Base-by-base conservation (phyloP, 2,329 filamentous ascomycete genomes). In the Myriosclerotinia duriaeana region DNA sequence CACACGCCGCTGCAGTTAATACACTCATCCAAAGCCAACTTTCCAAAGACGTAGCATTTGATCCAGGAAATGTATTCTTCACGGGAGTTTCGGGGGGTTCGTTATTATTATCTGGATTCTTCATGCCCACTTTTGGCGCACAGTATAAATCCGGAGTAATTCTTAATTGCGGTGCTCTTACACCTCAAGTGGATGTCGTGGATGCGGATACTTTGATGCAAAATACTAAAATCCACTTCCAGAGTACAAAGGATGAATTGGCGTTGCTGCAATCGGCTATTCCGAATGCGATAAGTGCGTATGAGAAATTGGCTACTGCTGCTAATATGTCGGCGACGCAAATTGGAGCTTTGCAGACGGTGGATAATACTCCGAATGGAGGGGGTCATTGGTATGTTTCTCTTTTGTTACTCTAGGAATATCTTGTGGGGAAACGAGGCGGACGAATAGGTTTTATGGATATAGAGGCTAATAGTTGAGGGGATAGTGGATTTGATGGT, bases 81-180 rank as follows among this genome's bases (percentile, higher is more conserved):
- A 86, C 83, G 0, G 84, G 85, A 20, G 84, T 87, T 0, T 82
- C 80, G 5, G 85, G 85, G 34, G 85, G 85, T 22, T 78, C 79
- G 4, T 78, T 87, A 26, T 76, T 85, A 42, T 80, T 87, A 44
- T 79, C 78, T 1, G 84, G 84, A 11, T 86, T 86, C 78, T 85
- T 87, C 75, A 79, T 87, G 68, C 85, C 85, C 5, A 80, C 80
- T 0, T 84, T 73, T 56, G 74, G 74, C 9, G 73, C 74, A 12
- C 64, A 67, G n/a, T 76, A 76, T 38, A 72, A 76, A 52, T 73
- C 74, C 0, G 85, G 84, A 2, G 82, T 86, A 0, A 76, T 86
- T 55, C 77, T 87, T 17, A 84, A 85, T 73, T 87, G 85, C 72
- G 85, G 84, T 56, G 85, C 75, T 2, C 73, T 87, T 68, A 71